These are phyloP conservation scores for Sclerotiophoma versabilis DNA, from an alignment of 2,329 filamentous ascomycete species.

Conservation along the genomic window DNA sequence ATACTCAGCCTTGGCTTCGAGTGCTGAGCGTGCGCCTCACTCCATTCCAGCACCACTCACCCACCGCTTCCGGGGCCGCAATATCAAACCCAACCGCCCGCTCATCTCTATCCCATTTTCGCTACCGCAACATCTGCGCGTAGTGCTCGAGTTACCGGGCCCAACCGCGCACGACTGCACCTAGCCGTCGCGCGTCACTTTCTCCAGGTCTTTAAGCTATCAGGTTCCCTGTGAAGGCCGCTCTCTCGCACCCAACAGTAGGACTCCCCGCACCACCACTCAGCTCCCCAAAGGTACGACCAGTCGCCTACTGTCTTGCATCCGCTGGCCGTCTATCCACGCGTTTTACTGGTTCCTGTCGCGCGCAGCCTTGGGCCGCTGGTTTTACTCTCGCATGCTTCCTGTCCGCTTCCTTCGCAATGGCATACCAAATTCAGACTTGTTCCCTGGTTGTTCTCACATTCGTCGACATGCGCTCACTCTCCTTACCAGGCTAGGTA, in stretches of 20 bases:
- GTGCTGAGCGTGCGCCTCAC: slow-evolving; percentile 17
- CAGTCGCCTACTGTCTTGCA: slow-evolving; percentile 30
- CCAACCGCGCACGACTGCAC: slow-evolving; percentile 19
- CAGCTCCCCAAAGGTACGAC: slow-evolving; percentile 39
- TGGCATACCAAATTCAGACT: slow-evolving; percentile 34
- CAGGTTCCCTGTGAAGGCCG: slow-evolving; percentile 29
- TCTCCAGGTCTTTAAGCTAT: slow-evolving; percentile 28
- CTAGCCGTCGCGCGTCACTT: slow-evolving; percentile 14
- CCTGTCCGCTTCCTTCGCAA: slow-evolving; percentile 28
- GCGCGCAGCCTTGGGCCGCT: slow-evolving; percentile 35
- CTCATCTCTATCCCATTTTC: slow-evolving; percentile 29
- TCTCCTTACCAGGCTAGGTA: slow-evolving; percentile 44
- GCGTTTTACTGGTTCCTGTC: slow-evolving; percentile 34
- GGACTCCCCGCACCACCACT: slow-evolving; percentile 23
- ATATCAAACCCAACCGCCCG: slow-evolving; percentile 25
- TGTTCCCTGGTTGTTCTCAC: slow-evolving; percentile 31
- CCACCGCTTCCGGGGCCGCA: slow-evolving; percentile 28
- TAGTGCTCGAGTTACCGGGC: slow-evolving; percentile 20
- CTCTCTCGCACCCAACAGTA: slow-evolving; percentile 24
- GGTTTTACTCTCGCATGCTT: slow-evolving; percentile 31
- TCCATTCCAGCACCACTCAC: slow-evolving; percentile 26
- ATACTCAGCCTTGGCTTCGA: slow-evolving; percentile 11
- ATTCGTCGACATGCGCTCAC: slow-evolving; percentile 43
- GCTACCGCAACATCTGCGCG: slow-evolving; percentile 23
- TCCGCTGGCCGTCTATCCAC: slow-evolving; percentile 28